These are phyloP conservation scores for Yarrowia alimentaria DNA, from an alignment of 805 yeast genomes.

Conservation along the genomic window DNA sequence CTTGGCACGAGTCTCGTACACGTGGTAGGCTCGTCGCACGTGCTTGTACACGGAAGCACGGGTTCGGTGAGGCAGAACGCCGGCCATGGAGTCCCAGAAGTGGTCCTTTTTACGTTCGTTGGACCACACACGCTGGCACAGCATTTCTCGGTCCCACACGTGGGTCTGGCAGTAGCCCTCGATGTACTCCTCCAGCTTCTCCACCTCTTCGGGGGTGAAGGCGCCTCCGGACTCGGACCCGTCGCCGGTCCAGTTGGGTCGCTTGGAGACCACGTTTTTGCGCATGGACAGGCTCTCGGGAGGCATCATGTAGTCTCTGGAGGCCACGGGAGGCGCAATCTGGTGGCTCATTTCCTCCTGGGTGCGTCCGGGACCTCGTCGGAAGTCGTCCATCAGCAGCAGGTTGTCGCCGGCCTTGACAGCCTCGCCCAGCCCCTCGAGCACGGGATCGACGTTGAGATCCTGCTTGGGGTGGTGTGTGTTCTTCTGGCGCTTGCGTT, in stretches of 20 bases:
- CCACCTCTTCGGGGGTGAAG: constrained; percentile 64
- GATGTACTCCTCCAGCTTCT: constrained; percentile 71
- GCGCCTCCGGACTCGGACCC: constrained; percentile 40
- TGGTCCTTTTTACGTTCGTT: constrained; percentile 80
- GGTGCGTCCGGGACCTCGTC: constrained; percentile 9
- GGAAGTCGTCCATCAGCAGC: constrained; percentile 14
- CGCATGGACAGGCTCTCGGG: constrained; percentile 20
- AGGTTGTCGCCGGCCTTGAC: constrained; percentile 21
- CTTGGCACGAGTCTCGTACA: constrained; percentile 81
- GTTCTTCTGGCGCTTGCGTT: constrained; percentile 23
- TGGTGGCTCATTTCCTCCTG: constrained; percentile 2
- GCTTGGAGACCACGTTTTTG: background rate
- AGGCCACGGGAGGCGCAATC: background rate
- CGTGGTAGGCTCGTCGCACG: constrained; percentile 83
- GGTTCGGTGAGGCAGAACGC: constrained; percentile 78
- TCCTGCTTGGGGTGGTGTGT: constrained; percentile 18
- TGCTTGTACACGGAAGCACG: constrained; percentile 91
- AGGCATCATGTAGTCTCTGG: constrained; percentile 10
- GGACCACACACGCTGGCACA: constrained; percentile 86
- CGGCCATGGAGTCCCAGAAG: constrained; percentile 82
- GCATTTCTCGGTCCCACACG: constrained; percentile 59
- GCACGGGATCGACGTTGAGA: constrained; percentile 55
- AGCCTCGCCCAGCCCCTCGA: constrained; percentile 41
- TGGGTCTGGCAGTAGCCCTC: constrained; percentile 64
- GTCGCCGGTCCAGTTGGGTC: constrained; percentile 35